These are phyloP conservation scores for Acephala macrosclerotiorum DNA, from an alignment of 2,329 filamentous ascomycete species.

Conservation along the genomic window DNA sequence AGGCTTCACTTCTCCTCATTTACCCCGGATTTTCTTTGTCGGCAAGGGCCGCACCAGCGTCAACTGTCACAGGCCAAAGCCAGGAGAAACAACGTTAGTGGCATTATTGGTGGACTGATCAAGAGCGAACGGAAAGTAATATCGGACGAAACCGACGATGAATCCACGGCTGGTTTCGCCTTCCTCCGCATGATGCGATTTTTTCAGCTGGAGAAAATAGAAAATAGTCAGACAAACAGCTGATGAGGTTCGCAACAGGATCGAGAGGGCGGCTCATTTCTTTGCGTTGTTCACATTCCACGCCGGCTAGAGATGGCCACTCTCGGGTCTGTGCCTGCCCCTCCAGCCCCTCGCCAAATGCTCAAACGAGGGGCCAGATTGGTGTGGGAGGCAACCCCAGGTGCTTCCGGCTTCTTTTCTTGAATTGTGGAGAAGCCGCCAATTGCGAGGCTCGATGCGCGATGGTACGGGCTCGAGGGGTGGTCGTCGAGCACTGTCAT, in stretches of 20 bases:
- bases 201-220: slow-evolving; percentile 1
- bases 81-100: slow-evolving; percentile 6
- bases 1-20: slow-evolving; percentile 20
- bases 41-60: slow-evolving; percentile 8
- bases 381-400: slow-evolving; percentile 1
- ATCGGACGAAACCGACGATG: slow-evolving; percentile 24
- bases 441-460: slow-evolving; percentile 15
- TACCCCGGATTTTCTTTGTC: slow-evolving; percentile 26
- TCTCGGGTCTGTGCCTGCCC: slow-evolving; percentile 17
- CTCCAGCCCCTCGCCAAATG: slow-evolving; percentile 11
- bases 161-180: background rate
- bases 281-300: slow-evolving; percentile 13
- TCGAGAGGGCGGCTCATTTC: slow-evolving; percentile 5
- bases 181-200: background rate
- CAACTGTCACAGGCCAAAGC: slow-evolving; percentile 10
- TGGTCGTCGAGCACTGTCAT: slow-evolving; percentile 20
- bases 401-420: slow-evolving; percentile 32
- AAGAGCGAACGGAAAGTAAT: slow-evolving; percentile 13
- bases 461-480: slow-evolving; percentile 16
- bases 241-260: slow-evolving; percentile 14
- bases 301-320: slow-evolving; percentile 22
- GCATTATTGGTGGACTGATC: slow-evolving; percentile 24
- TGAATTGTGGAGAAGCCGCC: slow-evolving; percentile 16
- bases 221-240: slow-evolving; percentile 22
- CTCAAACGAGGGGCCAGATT: slow-evolving; percentile 17